phyloP scores from a whole-genome alignment of 169 alveolate genomes.

The Plasmodium ovale region DNA sequence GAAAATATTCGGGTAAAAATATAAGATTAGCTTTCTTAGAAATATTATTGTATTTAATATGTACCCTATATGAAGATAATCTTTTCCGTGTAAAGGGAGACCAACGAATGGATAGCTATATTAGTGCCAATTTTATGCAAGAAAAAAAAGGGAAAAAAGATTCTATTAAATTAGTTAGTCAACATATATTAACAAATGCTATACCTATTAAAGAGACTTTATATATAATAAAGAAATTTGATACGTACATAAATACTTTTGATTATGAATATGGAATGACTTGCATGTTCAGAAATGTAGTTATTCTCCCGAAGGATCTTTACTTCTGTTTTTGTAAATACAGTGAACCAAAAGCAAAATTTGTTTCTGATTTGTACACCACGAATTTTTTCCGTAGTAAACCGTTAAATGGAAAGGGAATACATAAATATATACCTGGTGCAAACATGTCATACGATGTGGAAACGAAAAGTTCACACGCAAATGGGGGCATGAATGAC shows the following conservation, averaged over 20 bases:
- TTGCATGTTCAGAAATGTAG: constrained; percentile 70
- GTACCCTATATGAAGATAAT: constrained; percentile 53
- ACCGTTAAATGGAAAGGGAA: neutral
- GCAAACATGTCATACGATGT: neutral
- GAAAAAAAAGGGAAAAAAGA: neutral
- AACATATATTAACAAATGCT: constrained; percentile 32
- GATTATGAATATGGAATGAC: constrained; percentile 78
- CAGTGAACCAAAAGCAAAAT: constrained; percentile 69
- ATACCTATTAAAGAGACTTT: constrained; percentile 34
- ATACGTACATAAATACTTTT: constrained; percentile 62
- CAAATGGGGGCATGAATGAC: neutral
- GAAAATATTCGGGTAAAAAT: constrained; percentile 24
- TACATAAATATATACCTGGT: neutral
- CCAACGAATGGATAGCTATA: neutral
- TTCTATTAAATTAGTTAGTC: constrained; percentile 24
- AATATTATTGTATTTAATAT: constrained; percentile 73
- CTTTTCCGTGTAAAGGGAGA: constrained; percentile 13
- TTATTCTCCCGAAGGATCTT: constrained; percentile 48
- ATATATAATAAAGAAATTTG: constrained; percentile 59
- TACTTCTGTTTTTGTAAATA: constrained; percentile 63
- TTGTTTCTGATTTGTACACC: constrained; percentile 44
- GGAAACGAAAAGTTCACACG: neutral
- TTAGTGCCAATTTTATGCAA: constrained; percentile 2
- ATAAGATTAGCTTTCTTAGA: constrained; percentile 53
- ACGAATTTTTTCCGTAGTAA: neutral